Base-by-base conservation (phyloP, 2,329 filamentous ascomycete genomes). In the Colletotrichum tropicale region DNA sequence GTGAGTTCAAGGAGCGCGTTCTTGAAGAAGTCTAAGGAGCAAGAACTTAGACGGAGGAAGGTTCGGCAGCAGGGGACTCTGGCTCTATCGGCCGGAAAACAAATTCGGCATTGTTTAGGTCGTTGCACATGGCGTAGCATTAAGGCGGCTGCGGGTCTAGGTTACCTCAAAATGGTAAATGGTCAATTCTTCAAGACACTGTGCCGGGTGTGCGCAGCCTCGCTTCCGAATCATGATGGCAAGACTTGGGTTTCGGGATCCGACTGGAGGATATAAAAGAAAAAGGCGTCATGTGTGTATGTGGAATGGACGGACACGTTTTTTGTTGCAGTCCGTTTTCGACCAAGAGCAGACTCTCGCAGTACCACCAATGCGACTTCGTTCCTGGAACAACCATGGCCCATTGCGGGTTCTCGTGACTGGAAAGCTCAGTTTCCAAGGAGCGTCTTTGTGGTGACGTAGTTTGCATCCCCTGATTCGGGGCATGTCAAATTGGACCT, bases 1-100 rank as follows among this genome's bases (percentile, higher is more conserved):
- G 96, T 86, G 96, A 99, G 90, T 99, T 98, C 94, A 98, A 98
- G 95, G 96, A 99, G 93, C 92, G 91, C 85, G 95, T 98, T 85
- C 92, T 98, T 83, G 95, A 98, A 87, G 93, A 92, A 87, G 97
- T 98, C 89, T 98, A 95, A 96, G 90, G 83, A 84, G 82, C 81
- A 77, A 79, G 77, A 77, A 82, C 83, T 82, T 81, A 83, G 84
- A 83, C 84, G 85, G 85, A 83, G 81, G 85, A 84, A 84, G 85
- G 85, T 85, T 84, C 86, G 84, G 85, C 76, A 74, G 65, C 60
- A 64, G 69, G 69, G 72, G 18, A 76, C 73, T 76, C 71, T 70
- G 74, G 77, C 77, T 78, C 67, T 65, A 75, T 60, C 56, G 55
- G 75, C 68, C 74, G 72, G 68, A 26, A 77, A 75, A 74, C 73